phyloP scores from a whole-genome alignment of 352 stramenopile genomes.

The Phytophthora colocasiae region DNA sequence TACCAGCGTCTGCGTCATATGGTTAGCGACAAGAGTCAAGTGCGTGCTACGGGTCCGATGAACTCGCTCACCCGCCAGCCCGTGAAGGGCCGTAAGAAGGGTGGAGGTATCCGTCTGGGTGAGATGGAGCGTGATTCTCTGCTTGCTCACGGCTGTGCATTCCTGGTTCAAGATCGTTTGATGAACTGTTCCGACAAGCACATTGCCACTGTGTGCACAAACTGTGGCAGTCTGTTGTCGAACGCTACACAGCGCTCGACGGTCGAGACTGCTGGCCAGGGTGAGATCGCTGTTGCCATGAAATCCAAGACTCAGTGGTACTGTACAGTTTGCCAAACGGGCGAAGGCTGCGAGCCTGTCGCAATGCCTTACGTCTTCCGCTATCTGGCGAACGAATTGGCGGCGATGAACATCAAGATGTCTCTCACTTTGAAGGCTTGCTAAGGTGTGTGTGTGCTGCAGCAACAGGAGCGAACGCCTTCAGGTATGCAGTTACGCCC shows the following conservation, averaged over 20 bases:
- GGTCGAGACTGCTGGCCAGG: slow-evolving; percentile 83
- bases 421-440: slow-evolving; percentile 90
- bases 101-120: slow-evolving; percentile 99
- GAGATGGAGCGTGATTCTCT: slow-evolving; percentile 99
- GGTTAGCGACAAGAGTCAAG: slow-evolving; percentile 99
- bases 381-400: slow-evolving; percentile 99
- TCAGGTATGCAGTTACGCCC: slow-evolving; percentile 30
- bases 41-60: slow-evolving; percentile 97
- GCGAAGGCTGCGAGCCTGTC: slow-evolving; percentile 93
- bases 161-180: slow-evolving; percentile 97
- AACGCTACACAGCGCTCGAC: slow-evolving; percentile 87
- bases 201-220: slow-evolving; percentile 96
- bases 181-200: slow-evolving; percentile 99
- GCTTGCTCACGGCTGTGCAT: slow-evolving; percentile 97
- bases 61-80: slow-evolving; percentile 99
- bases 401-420: slow-evolving; percentile 99
- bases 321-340: slow-evolving; percentile 87
- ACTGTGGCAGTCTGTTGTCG: slow-evolving; percentile 90
- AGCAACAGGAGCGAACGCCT: slow-evolving; percentile 12
- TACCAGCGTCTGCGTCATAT: slow-evolving; percentile 99
- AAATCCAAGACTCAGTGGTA: slow-evolving; percentile 89
- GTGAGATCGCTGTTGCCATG: slow-evolving; percentile 88
- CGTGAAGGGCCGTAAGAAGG: slow-evolving; percentile 99
- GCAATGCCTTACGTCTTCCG: slow-evolving; percentile 99
- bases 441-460: slow-evolving; percentile 20